Evolutionary conservation across 225 moss, liverwort and hornwort species (phyloP), one percentile per base, ranked within the genome.

Genomic region (Pleurozium schreberi): DNA sequence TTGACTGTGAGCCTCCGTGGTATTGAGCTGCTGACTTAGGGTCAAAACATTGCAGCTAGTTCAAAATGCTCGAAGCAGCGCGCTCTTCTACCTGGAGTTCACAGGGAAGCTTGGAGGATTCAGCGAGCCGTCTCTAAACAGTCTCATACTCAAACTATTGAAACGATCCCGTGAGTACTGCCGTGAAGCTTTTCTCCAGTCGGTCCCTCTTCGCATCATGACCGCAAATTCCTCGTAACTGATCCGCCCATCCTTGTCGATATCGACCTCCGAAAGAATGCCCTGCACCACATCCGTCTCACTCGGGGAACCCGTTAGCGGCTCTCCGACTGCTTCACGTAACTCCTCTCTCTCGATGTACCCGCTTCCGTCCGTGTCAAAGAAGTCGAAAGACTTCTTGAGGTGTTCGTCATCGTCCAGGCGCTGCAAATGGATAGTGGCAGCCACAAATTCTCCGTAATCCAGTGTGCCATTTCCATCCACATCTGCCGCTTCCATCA

Each of bases 141-240:
- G 90, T 75, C 96, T 93, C 93, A 95, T 96, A 88, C 97, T 97
- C 59, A 97, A 91, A 87, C 97, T 97, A 85, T 97, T 97, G 75
- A 96, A 96, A 71, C 96, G 95, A 85, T 97, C 97, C 80, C 97
- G 93, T 16, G 97, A 97, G 67, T 97, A 97, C 40, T 96, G 97
- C 70, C 97, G 92, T 33, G 97, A 97, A 34, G 97, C 97, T 92
- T 97, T 97, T 87, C 97, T 95, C 97, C 97, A 97, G 85, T 97
- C 97, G 2, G 97, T 98, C 34, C 97, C 97, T 69, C 95, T 93
- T 18, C 98, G 96, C 98, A 98, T 98, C 98, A 98, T 98, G 26
- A 86, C 90, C 28, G 93, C 98, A 42, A 98, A 98, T 83, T 98
- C 98, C 40, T 96, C 98, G 28, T 95, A 98, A 70, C 96, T 98